Evolutionary conservation across 371 early-diverging fungal genomes (phyloP), one percentile per base, ranked within the genome.

Genomic region (Rhizopus sp.): DNA sequence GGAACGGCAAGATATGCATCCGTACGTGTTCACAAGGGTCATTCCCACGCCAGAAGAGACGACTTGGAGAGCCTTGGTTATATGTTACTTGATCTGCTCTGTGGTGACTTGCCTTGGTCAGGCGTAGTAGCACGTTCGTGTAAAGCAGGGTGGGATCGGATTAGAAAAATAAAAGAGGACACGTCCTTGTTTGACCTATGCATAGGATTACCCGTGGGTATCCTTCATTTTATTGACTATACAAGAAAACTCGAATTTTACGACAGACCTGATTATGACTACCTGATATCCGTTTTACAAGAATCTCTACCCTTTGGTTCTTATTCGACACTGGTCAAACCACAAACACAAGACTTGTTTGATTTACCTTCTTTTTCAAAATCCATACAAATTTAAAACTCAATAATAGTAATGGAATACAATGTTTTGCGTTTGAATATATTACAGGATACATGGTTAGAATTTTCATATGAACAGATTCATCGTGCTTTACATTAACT

Each of bases 201-300:
- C 58, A 71, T 75, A 6, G 87, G 85, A 2, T 53, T 81, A 31
- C 85, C 85, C 2, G 55, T 41, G 17, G 87, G 82, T 0, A 72
- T 86, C 23, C 58, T 83, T 66, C 84, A 77, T 13, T 85, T 76
- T 57, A 75, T 86, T 33, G 77, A 79, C 1, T 97, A 98, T 65
- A 85, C 91, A 3, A 77, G 97, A 50, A 75, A 77, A 38, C 80
- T 98, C 52, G 84, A 84, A 53, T 99, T 96, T 67, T 89, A 91
- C 42, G 94, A 97, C 59, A 80, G 87, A 41, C 99, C 99, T 8
- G 93, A 98, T 71, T 99, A 99, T 73, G 88, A 90, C 35, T 70
- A 78, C 51, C 55, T 86, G 32, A 46, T 15, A 7, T 46, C 30
- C 7, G 29, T 46, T 12, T 29, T 46, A 7, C 17, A 5, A 4